phyloP scores from a whole-genome alignment of 2,329 filamentous ascomycete genomes.

The Dactylonectria macrodidyma region DNA sequence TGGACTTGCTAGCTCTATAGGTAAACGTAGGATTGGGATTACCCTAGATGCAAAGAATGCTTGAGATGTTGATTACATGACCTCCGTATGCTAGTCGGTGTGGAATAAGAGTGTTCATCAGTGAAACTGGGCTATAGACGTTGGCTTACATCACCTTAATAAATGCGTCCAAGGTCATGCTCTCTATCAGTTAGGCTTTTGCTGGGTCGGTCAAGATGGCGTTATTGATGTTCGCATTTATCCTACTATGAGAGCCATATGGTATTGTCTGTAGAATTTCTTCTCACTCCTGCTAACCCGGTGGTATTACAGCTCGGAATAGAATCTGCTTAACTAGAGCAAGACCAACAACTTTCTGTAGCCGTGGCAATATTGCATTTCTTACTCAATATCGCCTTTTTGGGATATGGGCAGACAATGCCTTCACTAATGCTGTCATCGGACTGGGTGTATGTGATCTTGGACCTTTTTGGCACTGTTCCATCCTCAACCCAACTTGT shows the following conservation, averaged over 20 bases:
- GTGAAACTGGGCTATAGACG: neutral
- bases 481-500: slow-evolving; percentile 1
- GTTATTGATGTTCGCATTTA: slow-evolving; percentile 4
- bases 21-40: neutral
- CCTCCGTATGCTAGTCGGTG: slow-evolving; percentile 4
- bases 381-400: too few species aligned
- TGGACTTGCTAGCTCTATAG: slow-evolving; percentile 1
- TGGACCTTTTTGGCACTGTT: neutral
- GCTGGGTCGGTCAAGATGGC: neutral
- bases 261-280: too few species aligned
- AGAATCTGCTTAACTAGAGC: too few species aligned
- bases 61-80: slow-evolving; percentile 14
- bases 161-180: neutral
- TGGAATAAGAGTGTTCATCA: neutral
- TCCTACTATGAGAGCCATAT: too few species aligned
- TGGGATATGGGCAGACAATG: too few species aligned
- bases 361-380: too few species aligned
- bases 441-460: too few species aligned
- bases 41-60: neutral
- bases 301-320: too few species aligned
- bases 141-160: slow-evolving; percentile 7
- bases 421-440: too few species aligned
- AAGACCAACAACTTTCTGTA: too few species aligned
- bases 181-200: neutral
- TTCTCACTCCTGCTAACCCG: too few species aligned